Percentiles rank a stretch among this genome's conserved stretches.
Evolutionary conservation across 129 eudicot species (phyloP).

Genomic region (Centella asiatica): DNA sequence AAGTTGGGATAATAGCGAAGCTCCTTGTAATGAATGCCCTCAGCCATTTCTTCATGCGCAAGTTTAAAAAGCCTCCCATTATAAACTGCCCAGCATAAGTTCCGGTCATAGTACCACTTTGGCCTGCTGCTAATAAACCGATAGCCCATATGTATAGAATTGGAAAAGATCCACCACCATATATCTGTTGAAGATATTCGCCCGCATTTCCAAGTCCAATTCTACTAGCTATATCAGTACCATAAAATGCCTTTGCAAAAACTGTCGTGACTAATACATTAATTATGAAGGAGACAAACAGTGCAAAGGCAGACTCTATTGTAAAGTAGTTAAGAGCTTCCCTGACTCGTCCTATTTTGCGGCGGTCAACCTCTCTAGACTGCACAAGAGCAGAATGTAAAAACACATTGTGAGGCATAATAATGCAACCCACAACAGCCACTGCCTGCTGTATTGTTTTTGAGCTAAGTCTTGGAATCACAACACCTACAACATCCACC

Average conservation of each 20-base stretch:
- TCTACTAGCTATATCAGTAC: constrained; percentile 55
- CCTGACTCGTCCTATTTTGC: constrained; percentile 55
- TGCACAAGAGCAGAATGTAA: constrained; percentile 93
- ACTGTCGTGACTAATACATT: constrained; percentile 81
- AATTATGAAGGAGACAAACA: constrained; percentile 64
- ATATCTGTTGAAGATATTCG: constrained; percentile 66
- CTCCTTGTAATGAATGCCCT: constrained; percentile 90
- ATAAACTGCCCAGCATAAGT: constrained; percentile 95
- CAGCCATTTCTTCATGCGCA: constrained; percentile 74
- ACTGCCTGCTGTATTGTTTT: constrained; percentile 80
- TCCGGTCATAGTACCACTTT: constrained; percentile 92
- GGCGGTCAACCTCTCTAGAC: constrained; percentile 73
- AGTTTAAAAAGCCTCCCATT: constrained; percentile 85
- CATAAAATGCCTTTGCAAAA: constrained; percentile 91
- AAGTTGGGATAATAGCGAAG: constrained; percentile 80
- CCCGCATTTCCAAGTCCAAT: constrained; percentile 90
- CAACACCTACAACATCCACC: constrained; percentile 35
- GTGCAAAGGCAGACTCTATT: constrained; percentile 70
- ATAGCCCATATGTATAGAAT: constrained; percentile 91
- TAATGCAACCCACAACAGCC: constrained; percentile 89
- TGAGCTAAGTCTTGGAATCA: constrained; percentile 87
- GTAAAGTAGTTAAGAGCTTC: constrained; percentile 90
- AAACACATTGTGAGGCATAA: constrained; percentile 96
- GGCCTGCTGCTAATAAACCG: constrained; percentile 95
- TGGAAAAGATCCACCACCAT: constrained; percentile 80